Conservation (phyloP, 257 asterid species). For the Nicotiana knightiana region DNA sequence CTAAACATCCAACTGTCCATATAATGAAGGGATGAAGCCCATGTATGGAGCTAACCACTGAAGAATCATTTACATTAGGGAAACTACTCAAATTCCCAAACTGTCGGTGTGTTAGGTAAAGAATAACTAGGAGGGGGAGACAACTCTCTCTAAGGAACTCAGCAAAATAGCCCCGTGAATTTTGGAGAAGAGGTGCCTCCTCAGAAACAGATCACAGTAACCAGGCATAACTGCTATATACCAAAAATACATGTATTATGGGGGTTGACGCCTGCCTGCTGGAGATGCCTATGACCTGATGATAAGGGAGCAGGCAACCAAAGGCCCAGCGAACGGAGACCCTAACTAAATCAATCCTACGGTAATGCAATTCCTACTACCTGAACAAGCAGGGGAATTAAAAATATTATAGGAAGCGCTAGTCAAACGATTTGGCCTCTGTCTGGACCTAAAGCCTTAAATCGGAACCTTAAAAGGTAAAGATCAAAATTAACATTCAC, state of each 20-base stretch:
- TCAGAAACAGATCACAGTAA: background rate
- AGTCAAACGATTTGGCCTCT: background rate
- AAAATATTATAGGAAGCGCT: background rate
- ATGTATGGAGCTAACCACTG: background rate
- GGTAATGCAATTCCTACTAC: background rate
- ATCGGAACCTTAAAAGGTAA: background rate
- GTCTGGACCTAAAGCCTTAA: background rate
- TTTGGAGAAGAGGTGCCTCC: background rate
- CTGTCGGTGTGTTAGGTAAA: background rate
- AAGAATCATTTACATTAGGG: background rate
- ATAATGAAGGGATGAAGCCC: background rate
- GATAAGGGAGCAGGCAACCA: background rate
- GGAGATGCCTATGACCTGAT: background rate
- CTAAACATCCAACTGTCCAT: background rate
- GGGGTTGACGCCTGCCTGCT: background rate
- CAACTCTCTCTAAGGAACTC: background rate
- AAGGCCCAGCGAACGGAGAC: background rate
- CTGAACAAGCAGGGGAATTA: background rate
- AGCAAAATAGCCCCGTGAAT: background rate
- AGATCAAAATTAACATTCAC: background rate
- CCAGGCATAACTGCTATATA: background rate
- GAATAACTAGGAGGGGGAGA: background rate
- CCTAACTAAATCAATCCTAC: background rate
- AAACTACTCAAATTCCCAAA: background rate
- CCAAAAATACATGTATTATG: background rate